Evolutionary conservation across 345 rosid genomes (phyloP), one percentile per base, ranked within the genome.

Genomic region (Euphorbia tirucalli): DNA sequence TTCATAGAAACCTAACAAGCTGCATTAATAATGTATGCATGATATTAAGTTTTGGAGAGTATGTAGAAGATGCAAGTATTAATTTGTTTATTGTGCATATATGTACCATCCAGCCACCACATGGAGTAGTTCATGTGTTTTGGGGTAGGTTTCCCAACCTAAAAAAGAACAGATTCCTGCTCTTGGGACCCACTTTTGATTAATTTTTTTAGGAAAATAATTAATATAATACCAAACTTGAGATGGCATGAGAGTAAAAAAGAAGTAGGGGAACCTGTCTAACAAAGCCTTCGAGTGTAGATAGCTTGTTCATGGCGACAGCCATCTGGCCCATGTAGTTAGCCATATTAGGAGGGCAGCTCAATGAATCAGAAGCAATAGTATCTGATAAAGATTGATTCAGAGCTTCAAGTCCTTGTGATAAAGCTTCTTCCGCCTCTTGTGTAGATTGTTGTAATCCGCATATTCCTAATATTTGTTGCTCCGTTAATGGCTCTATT

Each of bases 321-420:
- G 98, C 91, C 99, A 96, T 96, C 56, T 93, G 98, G 59, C 91
- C 88, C 98, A 96, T 96, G 85, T 88, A 93, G 83, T 88, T 96
- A 28, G 89, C 83, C 90, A 93, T 84, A 83, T 89, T 89, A 22
- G 90, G 89, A 69, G 98, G 88, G 63, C 81, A 83, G 74, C 87
- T 88, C 65, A 96, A 78, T 9, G 98, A 87, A 50, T 93, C 98
- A 0, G 98, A 88, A 56, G 97, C 83, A 64, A 96, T 89, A 65
- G 92, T 89, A 61, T 96, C 93, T 9, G 92, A 89, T 28, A 96
- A 77, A 7, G 99, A 91, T 73, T 88, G 99, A 65, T 88, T 88
- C 44, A 93, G 85, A 50, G 90, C 89, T 48, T 93, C 99, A 13
- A 88, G 89, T 50, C 98, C 96, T 69, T 87, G 98, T 0, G 98